A percentile compares a stretch with the other conserved stretches of the same genome.
These are phyloP conservation scores for Diaporthe sp. DNA, from an alignment of 2,329 filamentous ascomycete species.

Conservation along the genomic window DNA sequence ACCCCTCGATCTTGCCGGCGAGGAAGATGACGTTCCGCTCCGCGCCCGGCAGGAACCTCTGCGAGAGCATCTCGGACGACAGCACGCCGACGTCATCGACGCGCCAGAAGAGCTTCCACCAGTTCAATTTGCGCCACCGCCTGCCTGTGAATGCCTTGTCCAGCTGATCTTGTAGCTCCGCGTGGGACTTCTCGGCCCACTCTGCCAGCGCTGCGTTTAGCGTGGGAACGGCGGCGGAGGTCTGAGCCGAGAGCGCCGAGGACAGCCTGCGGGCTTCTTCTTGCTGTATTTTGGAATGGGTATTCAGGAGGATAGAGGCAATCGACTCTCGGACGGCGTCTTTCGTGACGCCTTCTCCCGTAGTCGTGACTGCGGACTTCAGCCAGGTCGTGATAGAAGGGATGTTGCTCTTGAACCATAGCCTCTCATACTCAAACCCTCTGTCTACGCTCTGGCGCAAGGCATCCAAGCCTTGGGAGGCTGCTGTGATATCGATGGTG, in stretches of 20 bases:
- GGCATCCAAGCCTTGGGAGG: conserved; percentile 71
- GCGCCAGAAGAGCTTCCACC: conserved; percentile 97
- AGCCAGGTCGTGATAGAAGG: conserved; percentile 77
- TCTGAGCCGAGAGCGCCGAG: conserved; percentile 48
- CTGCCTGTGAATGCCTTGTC: conserved; percentile 82
- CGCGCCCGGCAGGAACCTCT: conserved; percentile 81
- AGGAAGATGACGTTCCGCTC: conserved; percentile 89
- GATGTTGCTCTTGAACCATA: conserved; percentile 81
- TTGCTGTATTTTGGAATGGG: conserved; percentile 63
- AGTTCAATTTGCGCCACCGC: conserved; percentile 84
- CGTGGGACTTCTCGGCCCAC: conserved; percentile 86
- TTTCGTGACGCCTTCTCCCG: conserved; percentile 66
- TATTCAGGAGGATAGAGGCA: conserved; percentile 72
- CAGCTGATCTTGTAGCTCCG: conserved; percentile 84
- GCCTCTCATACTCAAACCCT: conserved; percentile 78
- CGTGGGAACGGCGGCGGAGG: conserved; percentile 55
- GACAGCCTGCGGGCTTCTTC: conserved; percentile 60
- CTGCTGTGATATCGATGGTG: conserved; percentile 74
- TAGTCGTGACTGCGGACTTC: conserved; percentile 58
- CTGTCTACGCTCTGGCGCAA: conserved; percentile 80
- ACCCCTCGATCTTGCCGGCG: conserved; percentile 70
- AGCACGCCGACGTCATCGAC: conserved; percentile 93
- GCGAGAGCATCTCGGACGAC: conserved; percentile 81
- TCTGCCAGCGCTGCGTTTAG: conserved; percentile 72
- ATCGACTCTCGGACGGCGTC: conserved; percentile 77